phyloP scores from a whole-genome alignment of 2,329 filamentous ascomycete genomes.

The Rhexocercosporidium sp. region DNA sequence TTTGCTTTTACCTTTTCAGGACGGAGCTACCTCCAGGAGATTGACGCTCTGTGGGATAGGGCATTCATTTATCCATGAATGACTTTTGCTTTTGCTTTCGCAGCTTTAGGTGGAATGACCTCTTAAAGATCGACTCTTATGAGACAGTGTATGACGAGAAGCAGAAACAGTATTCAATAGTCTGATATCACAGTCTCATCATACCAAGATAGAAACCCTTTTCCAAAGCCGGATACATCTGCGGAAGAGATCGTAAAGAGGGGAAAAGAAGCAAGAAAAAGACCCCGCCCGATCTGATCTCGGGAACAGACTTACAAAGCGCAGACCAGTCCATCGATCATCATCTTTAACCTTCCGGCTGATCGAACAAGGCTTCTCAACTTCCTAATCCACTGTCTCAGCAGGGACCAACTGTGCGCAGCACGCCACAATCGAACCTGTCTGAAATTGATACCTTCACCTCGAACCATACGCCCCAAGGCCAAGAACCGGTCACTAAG shows the following conservation, averaged over 20 bases:
- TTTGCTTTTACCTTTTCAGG: background rate
- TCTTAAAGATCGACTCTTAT: too few species aligned
- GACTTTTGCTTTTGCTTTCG: too few species aligned
- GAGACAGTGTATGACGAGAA: background rate
- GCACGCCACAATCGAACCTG: background rate
- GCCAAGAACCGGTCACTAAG: background rate
- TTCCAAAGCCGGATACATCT: background rate
- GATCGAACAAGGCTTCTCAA: background rate
- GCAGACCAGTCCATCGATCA: background rate
- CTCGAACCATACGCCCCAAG: slow-evolving; percentile 3
- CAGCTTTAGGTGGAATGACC: too few species aligned
- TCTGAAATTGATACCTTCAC: slow-evolving; percentile 1
- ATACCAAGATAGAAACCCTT: background rate
- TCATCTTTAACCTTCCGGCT: slow-evolving; percentile 2
- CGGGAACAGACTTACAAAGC: slow-evolving; percentile 1
- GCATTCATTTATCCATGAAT: too few species aligned
- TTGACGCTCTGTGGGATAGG: too few species aligned
- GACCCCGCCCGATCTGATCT: background rate
- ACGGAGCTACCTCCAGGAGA: too few species aligned
- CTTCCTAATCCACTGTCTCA: slow-evolving; percentile 3
- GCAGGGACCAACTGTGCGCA: background rate
- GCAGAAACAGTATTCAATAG: background rate
- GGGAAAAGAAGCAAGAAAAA: background rate
- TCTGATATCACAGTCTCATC: background rate
- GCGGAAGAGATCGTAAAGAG: background rate